Percentiles rank a stretch among this genome's conserved stretches.
Conservation (phyloP, 2,329 filamentous ascomycete species). For the Onygenales sp. region DNA sequence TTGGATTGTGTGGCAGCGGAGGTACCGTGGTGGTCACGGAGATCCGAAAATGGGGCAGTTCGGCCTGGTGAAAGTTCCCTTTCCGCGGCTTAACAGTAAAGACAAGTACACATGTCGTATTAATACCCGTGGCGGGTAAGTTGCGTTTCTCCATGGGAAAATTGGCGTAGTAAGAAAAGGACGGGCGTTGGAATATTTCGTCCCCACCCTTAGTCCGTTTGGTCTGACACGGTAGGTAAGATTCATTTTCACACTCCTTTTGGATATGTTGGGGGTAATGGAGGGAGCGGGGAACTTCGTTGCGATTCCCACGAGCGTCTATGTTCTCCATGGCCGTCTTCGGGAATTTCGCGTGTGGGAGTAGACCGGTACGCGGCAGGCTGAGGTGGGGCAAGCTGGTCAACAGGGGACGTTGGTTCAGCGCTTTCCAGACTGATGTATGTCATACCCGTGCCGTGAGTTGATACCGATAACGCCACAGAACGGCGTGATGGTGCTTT, state of each 20-base stretch:
- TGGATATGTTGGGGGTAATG: not conserved
- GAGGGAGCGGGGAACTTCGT: not conserved
- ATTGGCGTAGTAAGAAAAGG: too few species aligned
- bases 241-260: not conserved
- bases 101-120: too few species aligned
- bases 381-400: slow-evolving; percentile 20
- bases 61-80: too few species aligned
- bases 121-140: too few species aligned
- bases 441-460: slow-evolving; percentile 9
- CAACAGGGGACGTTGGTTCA: slow-evolving; percentile 12
- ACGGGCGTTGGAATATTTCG: too few species aligned
- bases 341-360: not conserved
- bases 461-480: slow-evolving; percentile 23
- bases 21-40: too few species aligned
- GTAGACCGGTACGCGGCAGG: slow-evolving; percentile 16
- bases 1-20: too few species aligned
- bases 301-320: not conserved
- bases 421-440: slow-evolving; percentile 5
- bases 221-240: too few species aligned
- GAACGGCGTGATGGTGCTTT: slow-evolving; percentile 19
- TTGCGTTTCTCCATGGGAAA: too few species aligned
- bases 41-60: too few species aligned
- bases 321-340: not conserved
- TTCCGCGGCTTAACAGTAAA: too few species aligned
- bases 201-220: too few species aligned